Conservation (phyloP, 108 stramenopile species). For the Craspedostauros australis region DNA sequence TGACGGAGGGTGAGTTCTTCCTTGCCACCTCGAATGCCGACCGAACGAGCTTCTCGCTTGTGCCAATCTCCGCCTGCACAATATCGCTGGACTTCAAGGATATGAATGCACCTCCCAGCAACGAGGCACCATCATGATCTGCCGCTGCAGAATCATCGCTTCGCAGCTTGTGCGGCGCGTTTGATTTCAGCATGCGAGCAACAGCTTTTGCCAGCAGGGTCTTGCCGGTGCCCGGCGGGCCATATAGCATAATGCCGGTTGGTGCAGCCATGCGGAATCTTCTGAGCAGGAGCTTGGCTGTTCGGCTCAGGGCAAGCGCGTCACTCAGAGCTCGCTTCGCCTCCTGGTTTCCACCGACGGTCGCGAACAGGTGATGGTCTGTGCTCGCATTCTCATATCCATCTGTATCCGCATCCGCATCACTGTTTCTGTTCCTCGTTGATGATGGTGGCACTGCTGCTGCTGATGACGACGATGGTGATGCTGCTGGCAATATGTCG, state of each 20-base stretch:
- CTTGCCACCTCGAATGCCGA: constrained; percentile 69
- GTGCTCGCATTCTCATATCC: too few relatives aligned
- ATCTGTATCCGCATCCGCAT: too few relatives aligned
- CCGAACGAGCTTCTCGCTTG: constrained; percentile 69
- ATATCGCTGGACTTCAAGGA: constrained; percentile 71
- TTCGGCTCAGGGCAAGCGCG: constrained; percentile 59
- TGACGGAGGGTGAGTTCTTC: constrained; percentile 64
- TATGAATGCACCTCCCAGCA: constrained; percentile 54
- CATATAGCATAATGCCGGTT: constrained; percentile 69
- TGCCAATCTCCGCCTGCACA: constrained; percentile 64
- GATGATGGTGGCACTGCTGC: too few relatives aligned
- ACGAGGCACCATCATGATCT: neutral
- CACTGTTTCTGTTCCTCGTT: too few relatives aligned
- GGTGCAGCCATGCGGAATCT: constrained; percentile 60
- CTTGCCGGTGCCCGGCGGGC: constrained; percentile 82
- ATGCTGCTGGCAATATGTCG: too few relatives aligned
- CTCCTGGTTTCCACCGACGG: constrained; percentile 68
- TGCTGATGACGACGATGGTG: too few relatives aligned
- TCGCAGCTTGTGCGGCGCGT: constrained; percentile 11
- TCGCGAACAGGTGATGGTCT: constrained; percentile 40
- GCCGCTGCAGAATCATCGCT: neutral
- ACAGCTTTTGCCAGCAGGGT: constrained; percentile 76
- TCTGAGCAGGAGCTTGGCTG: constrained; percentile 31
- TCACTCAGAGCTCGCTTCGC: constrained; percentile 74
- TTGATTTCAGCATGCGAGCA: constrained; percentile 36